A percentile compares a stretch with the other conserved stretches of the same genome.
These are phyloP conservation scores for Trametes villosa DNA, from an alignment of 768 basidiomycete genomes.

Conservation along the genomic window DNA sequence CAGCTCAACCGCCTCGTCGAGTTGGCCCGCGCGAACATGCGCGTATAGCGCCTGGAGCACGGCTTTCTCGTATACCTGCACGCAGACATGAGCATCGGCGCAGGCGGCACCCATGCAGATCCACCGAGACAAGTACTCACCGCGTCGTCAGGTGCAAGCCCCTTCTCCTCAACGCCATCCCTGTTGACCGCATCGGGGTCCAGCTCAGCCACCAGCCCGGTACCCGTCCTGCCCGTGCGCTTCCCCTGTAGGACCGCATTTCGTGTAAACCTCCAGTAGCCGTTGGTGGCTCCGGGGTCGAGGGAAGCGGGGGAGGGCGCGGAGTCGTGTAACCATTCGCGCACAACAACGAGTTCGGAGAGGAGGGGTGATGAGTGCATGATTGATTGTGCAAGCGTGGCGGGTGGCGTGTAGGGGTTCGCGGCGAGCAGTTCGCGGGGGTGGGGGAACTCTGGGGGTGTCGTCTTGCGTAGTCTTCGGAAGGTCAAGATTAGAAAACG, in stretches of 20 bases:
- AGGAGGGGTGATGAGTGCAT: slow-evolving; percentile 70
- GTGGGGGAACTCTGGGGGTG: slow-evolving; percentile 48
- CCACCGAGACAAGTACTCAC: slow-evolving; percentile 47
- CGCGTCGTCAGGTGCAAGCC: slow-evolving; percentile 76
- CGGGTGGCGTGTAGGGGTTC: slow-evolving; percentile 85
- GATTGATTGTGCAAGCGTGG: slow-evolving; percentile 73
- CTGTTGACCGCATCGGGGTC: slow-evolving; percentile 82
- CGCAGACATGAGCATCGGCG: neutral
- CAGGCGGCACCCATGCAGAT: neutral
- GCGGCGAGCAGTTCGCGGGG: slow-evolving; percentile 60
- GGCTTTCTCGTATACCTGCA: slow-evolving; percentile 81
- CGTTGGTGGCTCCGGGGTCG: slow-evolving; percentile 73
- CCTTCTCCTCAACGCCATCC: slow-evolving; percentile 49
- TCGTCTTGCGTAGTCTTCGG: slow-evolving; percentile 69
- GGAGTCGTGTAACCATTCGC: slow-evolving; percentile 88
- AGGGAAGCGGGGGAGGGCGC: slow-evolving; percentile 64
- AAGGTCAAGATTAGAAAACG: neutral
- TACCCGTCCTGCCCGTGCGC: slow-evolving; percentile 50
- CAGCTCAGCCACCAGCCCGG: slow-evolving; percentile 64
- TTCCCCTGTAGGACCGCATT: slow-evolving; percentile 68
- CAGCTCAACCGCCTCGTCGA: slow-evolving; percentile 83
- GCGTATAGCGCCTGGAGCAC: slow-evolving; percentile 79
- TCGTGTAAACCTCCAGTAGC: slow-evolving; percentile 86
- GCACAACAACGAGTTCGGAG: slow-evolving; percentile 75
- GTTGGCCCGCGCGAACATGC: slow-evolving; percentile 80